phyloP scores from a whole-genome alignment of 2,329 filamentous ascomycete species.

The Aspergillus nomiae region DNA sequence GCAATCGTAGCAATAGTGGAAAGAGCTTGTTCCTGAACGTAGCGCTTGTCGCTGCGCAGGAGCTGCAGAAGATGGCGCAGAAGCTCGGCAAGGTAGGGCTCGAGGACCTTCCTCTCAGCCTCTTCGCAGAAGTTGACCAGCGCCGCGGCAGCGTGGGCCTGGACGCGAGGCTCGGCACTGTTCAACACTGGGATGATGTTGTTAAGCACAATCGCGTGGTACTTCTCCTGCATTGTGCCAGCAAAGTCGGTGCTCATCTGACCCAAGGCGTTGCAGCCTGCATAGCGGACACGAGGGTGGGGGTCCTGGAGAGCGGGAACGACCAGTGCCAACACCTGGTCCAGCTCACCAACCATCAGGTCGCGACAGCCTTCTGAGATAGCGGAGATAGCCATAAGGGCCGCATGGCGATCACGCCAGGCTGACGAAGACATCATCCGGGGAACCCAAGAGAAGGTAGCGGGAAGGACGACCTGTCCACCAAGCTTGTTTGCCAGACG shows the following conservation, averaged over 20 bases:
- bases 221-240: conserved; percentile 95
- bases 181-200: conserved; percentile 91
- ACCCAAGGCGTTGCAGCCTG: conserved; percentile 95
- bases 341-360: conserved; percentile 90
- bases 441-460: conserved; percentile 95
- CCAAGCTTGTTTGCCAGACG: conserved; percentile 95
- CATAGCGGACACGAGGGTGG: conserved; percentile 93
- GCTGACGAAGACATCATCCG: conserved; percentile 95
- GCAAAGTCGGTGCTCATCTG: conserved; percentile 99
- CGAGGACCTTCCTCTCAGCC: conserved; percentile 86
- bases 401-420: conserved; percentile 94
- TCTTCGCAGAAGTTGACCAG: conserved; percentile 99
- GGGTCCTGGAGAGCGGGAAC: conserved; percentile 85
- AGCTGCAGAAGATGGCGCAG: conserved; percentile 83
- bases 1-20: conserved; percentile 98
- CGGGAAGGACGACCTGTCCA: conserved; percentile 85
- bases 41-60: conserved; percentile 87
- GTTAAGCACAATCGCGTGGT: conserved; percentile 82
- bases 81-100: conserved; percentile 89
- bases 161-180: conserved; percentile 87
- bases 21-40: conserved; percentile 94
- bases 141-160: conserved; percentile 95
- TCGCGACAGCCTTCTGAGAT: conserved; percentile 97
- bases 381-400: conserved; percentile 97
- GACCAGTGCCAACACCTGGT: conserved; percentile 93